Evolutionary conservation across 768 basidiomycete species (phyloP).

Genomic region (Chalciporus pseudorubinellus): DNA sequence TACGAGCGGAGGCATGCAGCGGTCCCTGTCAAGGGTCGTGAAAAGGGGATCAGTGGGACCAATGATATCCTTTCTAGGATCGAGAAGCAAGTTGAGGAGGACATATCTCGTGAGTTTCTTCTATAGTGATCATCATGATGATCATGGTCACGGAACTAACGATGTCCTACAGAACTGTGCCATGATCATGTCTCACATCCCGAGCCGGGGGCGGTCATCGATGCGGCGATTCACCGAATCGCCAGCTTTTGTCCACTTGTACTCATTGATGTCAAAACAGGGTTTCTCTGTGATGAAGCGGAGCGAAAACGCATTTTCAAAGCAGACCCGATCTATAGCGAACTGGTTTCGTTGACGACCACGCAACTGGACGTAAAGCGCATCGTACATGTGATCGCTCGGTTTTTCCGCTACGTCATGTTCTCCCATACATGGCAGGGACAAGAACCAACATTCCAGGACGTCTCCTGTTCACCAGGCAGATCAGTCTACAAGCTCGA

Average conservation of each 20-base stretch:
- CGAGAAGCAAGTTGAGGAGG: background rate
- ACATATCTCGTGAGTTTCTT: background rate
- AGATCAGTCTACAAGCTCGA: background rate
- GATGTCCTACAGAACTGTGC: background rate
- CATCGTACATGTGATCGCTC: conserved; percentile 1
- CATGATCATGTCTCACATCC: background rate
- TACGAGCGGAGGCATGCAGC: background rate
- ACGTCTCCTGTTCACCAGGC: background rate
- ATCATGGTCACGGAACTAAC: background rate
- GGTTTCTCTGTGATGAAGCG: background rate
- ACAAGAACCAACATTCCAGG: conserved; percentile 7
- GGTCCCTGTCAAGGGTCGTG: background rate
- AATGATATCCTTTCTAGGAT: background rate
- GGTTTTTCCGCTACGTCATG: conserved; percentile 16
- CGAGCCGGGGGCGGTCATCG: background rate
- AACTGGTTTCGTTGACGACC: conserved; percentile 6
- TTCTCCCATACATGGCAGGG: conserved; percentile 18
- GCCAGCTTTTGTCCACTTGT: conserved; percentile 5
- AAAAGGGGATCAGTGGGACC: background rate
- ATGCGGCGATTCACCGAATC: background rate
- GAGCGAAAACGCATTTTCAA: background rate
- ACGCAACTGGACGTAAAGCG: background rate
- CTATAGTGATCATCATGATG: background rate
- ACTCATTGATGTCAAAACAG: conserved; percentile 9
- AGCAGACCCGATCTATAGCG: background rate